Conservation (phyloP, 106 monocot species). For the Posidonia australis region DNA sequence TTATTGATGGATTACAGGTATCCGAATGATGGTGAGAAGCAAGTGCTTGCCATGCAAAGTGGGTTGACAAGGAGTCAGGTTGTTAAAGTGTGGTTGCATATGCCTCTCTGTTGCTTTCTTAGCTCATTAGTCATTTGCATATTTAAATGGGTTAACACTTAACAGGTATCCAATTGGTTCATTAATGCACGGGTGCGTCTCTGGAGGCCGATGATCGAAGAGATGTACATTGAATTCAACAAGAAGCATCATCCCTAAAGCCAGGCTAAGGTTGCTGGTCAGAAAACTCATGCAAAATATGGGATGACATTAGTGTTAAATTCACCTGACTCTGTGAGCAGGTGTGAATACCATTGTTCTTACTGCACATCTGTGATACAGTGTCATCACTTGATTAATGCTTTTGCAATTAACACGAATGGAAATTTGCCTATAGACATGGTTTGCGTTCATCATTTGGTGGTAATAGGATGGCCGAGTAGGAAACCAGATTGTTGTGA, state of each 20-base stretch:
- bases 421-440: too few relatives aligned
- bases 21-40: conserved; percentile 63
- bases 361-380: too few relatives aligned
- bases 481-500: too few relatives aligned
- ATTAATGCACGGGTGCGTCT: conserved; percentile 54
- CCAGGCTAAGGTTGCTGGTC: not conserved
- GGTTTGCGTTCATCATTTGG: too few relatives aligned
- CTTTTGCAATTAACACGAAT: too few relatives aligned
- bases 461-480: too few relatives aligned
- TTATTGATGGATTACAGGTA: conserved; percentile 26
- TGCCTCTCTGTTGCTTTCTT: too few relatives aligned
- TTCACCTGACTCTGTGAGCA: too few relatives aligned
- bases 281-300: not conserved
- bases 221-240: conserved; percentile 42
- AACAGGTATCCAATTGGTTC: conserved; percentile 62
- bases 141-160: not conserved
- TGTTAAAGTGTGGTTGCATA: not conserved
- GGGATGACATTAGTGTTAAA: too few relatives aligned
- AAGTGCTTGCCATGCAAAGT: conserved; percentile 52
- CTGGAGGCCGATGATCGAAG: conserved; percentile 69
- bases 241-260: conserved; percentile 8
- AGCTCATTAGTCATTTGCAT: too few relatives aligned
- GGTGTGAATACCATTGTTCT: too few relatives aligned
- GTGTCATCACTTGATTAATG: too few relatives aligned
- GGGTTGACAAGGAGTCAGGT: conserved; percentile 73